These are phyloP conservation scores for Suillus subluteus DNA, from an alignment of 768 basidiomycete species.

Conservation along the genomic window DNA sequence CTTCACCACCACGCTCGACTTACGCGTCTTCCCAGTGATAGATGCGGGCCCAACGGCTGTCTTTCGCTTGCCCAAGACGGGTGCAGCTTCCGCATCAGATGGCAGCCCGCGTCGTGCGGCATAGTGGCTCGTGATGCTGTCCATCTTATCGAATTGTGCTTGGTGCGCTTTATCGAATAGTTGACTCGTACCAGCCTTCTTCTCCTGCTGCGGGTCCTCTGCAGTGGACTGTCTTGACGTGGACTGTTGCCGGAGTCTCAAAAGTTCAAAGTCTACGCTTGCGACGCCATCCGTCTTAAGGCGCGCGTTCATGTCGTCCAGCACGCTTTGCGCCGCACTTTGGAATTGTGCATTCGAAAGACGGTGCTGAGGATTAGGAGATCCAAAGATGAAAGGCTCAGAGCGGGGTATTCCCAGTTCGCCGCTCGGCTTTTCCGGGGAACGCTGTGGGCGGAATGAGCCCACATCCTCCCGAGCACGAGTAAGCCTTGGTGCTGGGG, in stretches of 20 bases:
- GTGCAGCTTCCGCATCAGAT: conserved; percentile 20
- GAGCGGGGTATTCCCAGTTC: conserved; percentile 24
- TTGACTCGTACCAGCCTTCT: conserved; percentile 31
- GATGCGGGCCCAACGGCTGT: conserved; percentile 13
- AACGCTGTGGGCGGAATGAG: conserved; percentile 24
- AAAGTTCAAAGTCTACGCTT: conserved; percentile 47
- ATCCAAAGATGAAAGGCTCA: conserved; percentile 77
- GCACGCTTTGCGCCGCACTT: conserved; percentile 64
- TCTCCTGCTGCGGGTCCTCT: conserved; percentile 10
- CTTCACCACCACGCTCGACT: conserved; percentile 53
- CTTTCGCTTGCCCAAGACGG: conserved; percentile 43
- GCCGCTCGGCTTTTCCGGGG: neutral
- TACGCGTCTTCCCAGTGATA: conserved; percentile 42
- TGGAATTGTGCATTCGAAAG: conserved; percentile 71
- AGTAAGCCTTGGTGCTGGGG: conserved; percentile 35
- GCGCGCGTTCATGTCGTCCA: conserved; percentile 83
- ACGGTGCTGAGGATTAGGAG: conserved; percentile 65
- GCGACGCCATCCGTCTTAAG: conserved; percentile 61
- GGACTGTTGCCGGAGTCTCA: conserved; percentile 34
- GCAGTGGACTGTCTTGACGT: conserved; percentile 2
- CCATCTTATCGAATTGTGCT: conserved; percentile 74
- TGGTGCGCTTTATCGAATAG: conserved; percentile 65
- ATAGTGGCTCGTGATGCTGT: conserved; percentile 64
- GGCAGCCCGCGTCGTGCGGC: conserved; percentile 42
- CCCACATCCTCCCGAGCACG: conserved; percentile 14